phyloP scores from a whole-genome alignment of 2,329 filamentous ascomycete genomes.

The Amauroascus verrucosus region DNA sequence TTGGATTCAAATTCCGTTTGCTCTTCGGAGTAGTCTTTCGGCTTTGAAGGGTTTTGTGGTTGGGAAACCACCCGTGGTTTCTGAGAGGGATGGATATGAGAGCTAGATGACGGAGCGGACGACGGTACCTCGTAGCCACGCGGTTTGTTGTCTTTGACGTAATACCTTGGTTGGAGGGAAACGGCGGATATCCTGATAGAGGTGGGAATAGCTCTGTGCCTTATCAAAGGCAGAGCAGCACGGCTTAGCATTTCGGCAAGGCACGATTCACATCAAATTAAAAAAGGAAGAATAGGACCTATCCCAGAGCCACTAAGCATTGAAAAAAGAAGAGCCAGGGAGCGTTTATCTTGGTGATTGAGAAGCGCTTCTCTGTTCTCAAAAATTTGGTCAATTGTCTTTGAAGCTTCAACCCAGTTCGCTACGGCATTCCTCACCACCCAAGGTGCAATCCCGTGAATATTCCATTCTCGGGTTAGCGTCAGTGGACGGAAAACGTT shows the following conservation, averaged over 20 bases:
- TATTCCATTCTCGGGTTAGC: neutral
- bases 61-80: constrained; percentile 18
- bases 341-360: neutral
- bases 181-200: constrained; percentile 29
- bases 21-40: constrained; percentile 26
- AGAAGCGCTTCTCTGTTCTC: neutral
- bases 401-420: constrained; percentile 3
- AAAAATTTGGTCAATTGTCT: neutral
- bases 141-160: constrained; percentile 29
- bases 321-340: neutral
- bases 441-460: constrained; percentile 8
- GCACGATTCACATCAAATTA: constrained; percentile 15
- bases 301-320: constrained; percentile 10
- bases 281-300: constrained; percentile 17
- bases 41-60: constrained; percentile 3
- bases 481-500: neutral
- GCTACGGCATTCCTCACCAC: neutral
- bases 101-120: constrained; percentile 12
- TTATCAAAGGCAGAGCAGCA: constrained; percentile 36
- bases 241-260: constrained; percentile 36
- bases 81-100: constrained; percentile 21
- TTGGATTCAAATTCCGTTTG: constrained; percentile 33
- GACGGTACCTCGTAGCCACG: constrained; percentile 18
- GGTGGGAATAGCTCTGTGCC: constrained; percentile 31
- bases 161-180: constrained; percentile 30